These are phyloP conservation scores for Cytidiella melzeri DNA, from an alignment of 768 basidiomycete genomes.

Conservation along the genomic window DNA sequence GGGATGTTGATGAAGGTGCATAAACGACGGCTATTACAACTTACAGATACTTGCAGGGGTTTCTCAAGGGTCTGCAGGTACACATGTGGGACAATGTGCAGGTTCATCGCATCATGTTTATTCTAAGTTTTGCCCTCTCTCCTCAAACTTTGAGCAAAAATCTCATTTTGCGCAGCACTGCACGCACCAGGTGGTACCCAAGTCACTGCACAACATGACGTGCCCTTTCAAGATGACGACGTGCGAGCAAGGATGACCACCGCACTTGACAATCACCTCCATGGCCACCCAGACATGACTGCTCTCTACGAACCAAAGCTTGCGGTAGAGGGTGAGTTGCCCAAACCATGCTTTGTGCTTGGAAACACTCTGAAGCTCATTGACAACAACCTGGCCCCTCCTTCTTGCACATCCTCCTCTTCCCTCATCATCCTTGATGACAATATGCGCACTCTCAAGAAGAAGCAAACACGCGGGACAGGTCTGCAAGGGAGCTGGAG, in stretches of 20 bases:
- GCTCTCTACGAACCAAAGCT: constrained; percentile 20
- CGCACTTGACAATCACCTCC: constrained; percentile 14
- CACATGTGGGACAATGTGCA: not conserved
- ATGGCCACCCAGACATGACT: constrained; percentile 11
- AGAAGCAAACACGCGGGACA: too few relatives aligned
- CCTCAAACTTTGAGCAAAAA: not conserved
- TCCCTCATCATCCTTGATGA: constrained; percentile 18
- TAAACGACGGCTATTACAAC: too few relatives aligned
- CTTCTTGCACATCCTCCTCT: constrained; percentile 20
- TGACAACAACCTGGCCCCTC: constrained; percentile 25
- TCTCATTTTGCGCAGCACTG: not conserved
- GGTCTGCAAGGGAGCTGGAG: too few relatives aligned
- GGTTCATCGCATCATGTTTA: not conserved
- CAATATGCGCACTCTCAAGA: not conserved
- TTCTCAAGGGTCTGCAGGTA: not conserved
- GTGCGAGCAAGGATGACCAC: constrained; percentile 13
- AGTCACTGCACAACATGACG: constrained; percentile 3
- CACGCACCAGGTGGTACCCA: constrained; percentile 4
- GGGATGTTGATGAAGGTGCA: not conserved
- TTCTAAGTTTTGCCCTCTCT: not conserved
- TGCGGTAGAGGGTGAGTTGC: constrained; percentile 18
- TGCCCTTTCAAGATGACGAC: constrained; percentile 7
- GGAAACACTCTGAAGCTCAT: constrained; percentile 30
- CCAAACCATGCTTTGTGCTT: constrained; percentile 26
- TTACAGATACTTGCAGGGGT: not conserved